Percentiles rank a stretch among this genome's conserved stretches.
phyloP scores from a whole-genome alignment of 805 yeast genomes.

The Wickerhamomyces mucosus region DNA sequence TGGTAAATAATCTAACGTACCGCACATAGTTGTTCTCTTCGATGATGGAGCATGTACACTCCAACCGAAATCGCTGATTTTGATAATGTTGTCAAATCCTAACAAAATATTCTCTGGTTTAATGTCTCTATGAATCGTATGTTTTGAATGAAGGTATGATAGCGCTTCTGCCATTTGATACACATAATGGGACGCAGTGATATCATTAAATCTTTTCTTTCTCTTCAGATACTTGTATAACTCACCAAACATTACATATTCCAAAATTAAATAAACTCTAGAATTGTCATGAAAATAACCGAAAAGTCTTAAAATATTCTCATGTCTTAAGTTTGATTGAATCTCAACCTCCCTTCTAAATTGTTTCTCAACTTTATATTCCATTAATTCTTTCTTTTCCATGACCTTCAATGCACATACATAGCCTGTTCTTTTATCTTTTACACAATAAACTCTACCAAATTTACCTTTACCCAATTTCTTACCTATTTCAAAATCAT shows the following conservation, averaged over 20 bases:
- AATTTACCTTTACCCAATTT: constrained; percentile 89
- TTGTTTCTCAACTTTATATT: constrained; percentile 72
- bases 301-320: constrained; percentile 68
- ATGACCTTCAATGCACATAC: constrained; percentile 87
- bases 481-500: constrained; percentile 80
- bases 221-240: constrained; percentile 62
- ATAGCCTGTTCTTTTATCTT: constrained; percentile 64
- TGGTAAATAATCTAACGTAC: constrained; percentile 88
- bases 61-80: constrained; percentile 95
- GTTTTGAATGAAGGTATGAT: constrained; percentile 64
- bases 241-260: constrained; percentile 82
- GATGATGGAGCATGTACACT: constrained; percentile 56
- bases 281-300: constrained; percentile 79
- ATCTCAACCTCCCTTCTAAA: constrained; percentile 88
- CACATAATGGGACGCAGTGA: constrained; percentile 67
- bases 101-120: constrained; percentile 89
- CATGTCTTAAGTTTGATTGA: constrained; percentile 71
- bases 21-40: constrained; percentile 78
- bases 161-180: constrained; percentile 79
- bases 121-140: constrained; percentile 84
- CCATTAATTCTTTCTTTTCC: constrained; percentile 72
- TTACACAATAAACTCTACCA: constrained; percentile 86
- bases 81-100: constrained; percentile 66
- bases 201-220: constrained; percentile 63
- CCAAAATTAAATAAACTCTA: constrained; percentile 76